phyloP scores from a whole-genome alignment of 345 rosid genomes.

The Populus euphratica region DNA sequence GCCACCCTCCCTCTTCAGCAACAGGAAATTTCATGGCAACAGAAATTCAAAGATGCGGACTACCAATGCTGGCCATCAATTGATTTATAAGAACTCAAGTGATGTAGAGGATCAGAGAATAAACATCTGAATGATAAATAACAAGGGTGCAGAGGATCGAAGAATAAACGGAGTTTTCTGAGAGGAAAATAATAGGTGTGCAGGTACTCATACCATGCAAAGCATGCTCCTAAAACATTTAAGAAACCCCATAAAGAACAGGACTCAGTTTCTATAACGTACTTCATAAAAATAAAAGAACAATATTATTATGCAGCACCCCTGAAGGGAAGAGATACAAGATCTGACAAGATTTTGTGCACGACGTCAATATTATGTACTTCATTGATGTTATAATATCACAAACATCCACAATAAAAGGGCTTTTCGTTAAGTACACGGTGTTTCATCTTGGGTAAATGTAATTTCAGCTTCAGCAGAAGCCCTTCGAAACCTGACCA shows the following conservation, averaged over 20 bases:
- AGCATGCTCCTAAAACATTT: neutral
- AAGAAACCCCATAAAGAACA: neutral
- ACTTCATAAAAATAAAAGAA: neutral
- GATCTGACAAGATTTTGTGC: neutral
- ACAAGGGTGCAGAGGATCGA: neutral
- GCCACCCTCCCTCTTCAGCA: neutral
- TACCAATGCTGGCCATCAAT: neutral
- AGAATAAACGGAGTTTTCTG: neutral
- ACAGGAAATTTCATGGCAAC: neutral
- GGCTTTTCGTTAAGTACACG: neutral
- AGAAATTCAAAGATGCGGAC: neutral
- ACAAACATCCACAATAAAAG: neutral
- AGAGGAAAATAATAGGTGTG: neutral
- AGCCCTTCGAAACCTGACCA: conserved; percentile 67
- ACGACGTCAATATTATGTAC: neutral
- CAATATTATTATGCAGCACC: neutral
- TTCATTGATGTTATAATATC: neutral
- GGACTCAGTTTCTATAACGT: neutral
- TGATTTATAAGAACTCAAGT: neutral
- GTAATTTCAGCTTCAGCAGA: conserved; percentile 66
- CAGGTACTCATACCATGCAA: neutral
- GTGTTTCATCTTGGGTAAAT: conserved; percentile 52
- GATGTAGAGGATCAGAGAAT: neutral
- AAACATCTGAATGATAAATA: neutral
- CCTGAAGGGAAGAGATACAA: neutral